phyloP scores from a whole-genome alignment of 306 rosid species.

The Erythrophleum fordii region DNA sequence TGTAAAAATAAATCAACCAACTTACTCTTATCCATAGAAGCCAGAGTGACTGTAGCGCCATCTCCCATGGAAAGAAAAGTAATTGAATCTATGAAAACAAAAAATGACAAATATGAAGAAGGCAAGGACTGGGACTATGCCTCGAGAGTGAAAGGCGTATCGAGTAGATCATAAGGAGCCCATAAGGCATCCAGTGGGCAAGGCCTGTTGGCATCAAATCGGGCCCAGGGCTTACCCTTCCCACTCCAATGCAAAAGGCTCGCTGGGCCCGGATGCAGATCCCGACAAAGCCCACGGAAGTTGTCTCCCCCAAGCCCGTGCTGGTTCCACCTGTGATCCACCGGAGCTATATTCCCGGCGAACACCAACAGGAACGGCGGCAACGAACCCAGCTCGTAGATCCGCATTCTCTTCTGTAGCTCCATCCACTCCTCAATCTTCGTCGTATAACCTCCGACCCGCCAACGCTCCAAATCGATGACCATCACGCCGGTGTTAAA shows the following conservation, averaged over 20 bases:
- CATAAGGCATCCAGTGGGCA: slow-evolving; percentile 88
- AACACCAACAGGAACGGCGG: slow-evolving; percentile 88
- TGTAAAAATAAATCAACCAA: neutral
- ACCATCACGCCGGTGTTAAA: slow-evolving; percentile 99
- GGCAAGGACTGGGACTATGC: slow-evolving; percentile 30
- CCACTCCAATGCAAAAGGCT: slow-evolving; percentile 97
- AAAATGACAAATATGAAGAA: neutral
- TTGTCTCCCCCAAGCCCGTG: slow-evolving; percentile 97
- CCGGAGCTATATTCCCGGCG: slow-evolving; percentile 77
- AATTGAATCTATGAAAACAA: neutral
- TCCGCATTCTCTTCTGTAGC: slow-evolving; percentile 89
- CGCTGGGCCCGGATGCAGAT: slow-evolving; percentile 83
- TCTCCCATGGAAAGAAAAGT: neutral
- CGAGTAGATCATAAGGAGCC: slow-evolving; percentile 86
- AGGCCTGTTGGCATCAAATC: slow-evolving; percentile 74
- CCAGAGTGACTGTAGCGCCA: slow-evolving; percentile 6
- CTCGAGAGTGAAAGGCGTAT: slow-evolving; percentile 55
- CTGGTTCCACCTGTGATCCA: slow-evolving; percentile 90
- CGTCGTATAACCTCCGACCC: slow-evolving; percentile 67
- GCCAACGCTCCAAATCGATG: slow-evolving; percentile 76
- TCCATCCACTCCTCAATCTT: slow-evolving; percentile 94
- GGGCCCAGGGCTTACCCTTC: slow-evolving; percentile 93
- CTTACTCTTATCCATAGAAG: neutral
- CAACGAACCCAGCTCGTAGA: slow-evolving; percentile 88
- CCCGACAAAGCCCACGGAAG: slow-evolving; percentile 72